These are phyloP conservation scores for Annulohypoxylon truncatum DNA, from an alignment of 2,329 filamentous ascomycete genomes.

Conservation along the genomic window DNA sequence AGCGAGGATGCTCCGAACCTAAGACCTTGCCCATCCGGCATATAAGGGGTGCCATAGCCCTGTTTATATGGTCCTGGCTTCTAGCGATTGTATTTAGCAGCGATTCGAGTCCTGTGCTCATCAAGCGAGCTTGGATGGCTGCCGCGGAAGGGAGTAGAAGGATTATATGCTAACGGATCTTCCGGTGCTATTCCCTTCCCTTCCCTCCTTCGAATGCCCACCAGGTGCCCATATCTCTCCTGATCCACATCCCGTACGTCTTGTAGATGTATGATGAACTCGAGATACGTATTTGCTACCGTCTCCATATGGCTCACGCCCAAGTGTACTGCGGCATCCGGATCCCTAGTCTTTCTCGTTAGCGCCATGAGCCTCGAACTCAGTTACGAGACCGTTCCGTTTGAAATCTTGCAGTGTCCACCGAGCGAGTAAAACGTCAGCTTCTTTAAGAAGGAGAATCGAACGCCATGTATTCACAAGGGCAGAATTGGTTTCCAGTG, in stretches of 20 bases:
- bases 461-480: conserved; percentile 37
- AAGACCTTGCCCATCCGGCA: neutral
- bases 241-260: neutral
- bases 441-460: conserved; percentile 39
- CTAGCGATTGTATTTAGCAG: neutral
- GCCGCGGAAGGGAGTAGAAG: neutral
- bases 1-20: neutral
- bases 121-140: neutral
- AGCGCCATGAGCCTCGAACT: conserved; percentile 41
- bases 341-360: conserved; percentile 11
- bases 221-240: neutral
- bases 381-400: conserved; percentile 50
- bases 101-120: neutral
- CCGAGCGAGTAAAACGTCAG: conserved; percentile 36
- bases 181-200: neutral
- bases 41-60: neutral
- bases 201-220: neutral
- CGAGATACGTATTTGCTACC: conserved; percentile 39
- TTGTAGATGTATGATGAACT: conserved; percentile 41
- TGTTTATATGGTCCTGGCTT: neutral
- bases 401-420: conserved; percentile 33
- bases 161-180: neutral
- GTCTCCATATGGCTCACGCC: conserved; percentile 34
- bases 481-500: conserved; percentile 39
- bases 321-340: conserved; percentile 32